A percentile compares a stretch with the other conserved stretches of the same genome.
phyloP scores from a whole-genome alignment of 1,284 basidiomycete species.

The Serendipita sp. region DNA sequence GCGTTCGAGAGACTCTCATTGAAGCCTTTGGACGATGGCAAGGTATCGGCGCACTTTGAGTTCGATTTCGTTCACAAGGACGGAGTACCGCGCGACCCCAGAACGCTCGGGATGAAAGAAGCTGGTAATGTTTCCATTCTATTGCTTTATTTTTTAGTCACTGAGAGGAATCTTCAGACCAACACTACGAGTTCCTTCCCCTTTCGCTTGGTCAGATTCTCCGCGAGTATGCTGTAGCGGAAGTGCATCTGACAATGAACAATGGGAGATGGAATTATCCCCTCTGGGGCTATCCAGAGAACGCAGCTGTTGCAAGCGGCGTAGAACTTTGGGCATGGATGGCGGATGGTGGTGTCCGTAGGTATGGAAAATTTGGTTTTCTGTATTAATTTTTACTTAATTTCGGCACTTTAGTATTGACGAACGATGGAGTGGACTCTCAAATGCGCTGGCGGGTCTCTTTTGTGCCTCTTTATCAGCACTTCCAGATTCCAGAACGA shows the following conservation, averaged over 20 bases:
- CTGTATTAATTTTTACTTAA: not conserved
- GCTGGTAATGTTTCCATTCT: constrained; percentile 27
- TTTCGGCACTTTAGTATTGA: constrained; percentile 37
- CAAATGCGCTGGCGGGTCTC: constrained; percentile 79
- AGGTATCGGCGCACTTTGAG: constrained; percentile 69
- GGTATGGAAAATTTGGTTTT: constrained; percentile 28
- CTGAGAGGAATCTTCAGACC: constrained; percentile 28
- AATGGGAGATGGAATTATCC: constrained; percentile 85
- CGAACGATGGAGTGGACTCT: constrained; percentile 68
- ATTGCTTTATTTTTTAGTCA: not conserved
- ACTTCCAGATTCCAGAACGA: constrained; percentile 56
- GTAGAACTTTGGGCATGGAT: constrained; percentile 88
- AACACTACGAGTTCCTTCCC: constrained; percentile 77
- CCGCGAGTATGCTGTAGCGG: constrained; percentile 68
- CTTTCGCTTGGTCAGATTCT: constrained; percentile 76
- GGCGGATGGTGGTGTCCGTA: constrained; percentile 37
- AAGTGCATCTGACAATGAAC: constrained; percentile 77
- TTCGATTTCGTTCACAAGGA: constrained; percentile 56
- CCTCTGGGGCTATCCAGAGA: constrained; percentile 70
- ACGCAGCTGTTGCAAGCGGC: constrained; percentile 64
- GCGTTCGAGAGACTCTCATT: constrained; percentile 53
- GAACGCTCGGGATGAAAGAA: constrained; percentile 35
- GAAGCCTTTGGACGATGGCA: constrained; percentile 69
- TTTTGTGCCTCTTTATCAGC: constrained; percentile 88
- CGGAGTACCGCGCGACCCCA: constrained; percentile 38